Base-by-base conservation (phyloP, 768 basidiomycete species). In the Udeniomyces megalosporus region DNA sequence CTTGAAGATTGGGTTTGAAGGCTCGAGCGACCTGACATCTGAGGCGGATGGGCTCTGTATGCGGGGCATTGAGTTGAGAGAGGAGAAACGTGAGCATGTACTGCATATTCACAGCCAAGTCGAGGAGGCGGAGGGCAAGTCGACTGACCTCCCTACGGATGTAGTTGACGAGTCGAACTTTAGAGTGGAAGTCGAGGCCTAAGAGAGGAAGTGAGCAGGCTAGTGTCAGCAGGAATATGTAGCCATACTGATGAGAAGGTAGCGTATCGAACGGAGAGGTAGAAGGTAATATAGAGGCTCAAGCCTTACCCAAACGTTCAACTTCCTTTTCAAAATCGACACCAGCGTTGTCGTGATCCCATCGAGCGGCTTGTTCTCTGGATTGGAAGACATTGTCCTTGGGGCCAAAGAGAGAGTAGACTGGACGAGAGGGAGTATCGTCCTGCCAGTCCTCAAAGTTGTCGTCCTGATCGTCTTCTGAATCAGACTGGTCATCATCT, bases 91-190 rank as follows among this genome's bases (percentile, higher is more conserved):
- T 20, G 22, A 4, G n/a, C 12, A 10, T 1, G 8, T n/a, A n/a
- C n/a, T n/a, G n/a, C n/a, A n/a, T n/a, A n/a, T n/a, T n/a, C n/a
- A n/a, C 34, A 29, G 17, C 17, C 32, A 10, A 31, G 29, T 7
- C 8, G 8, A 22, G 15, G 15, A 28, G 15, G 28, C 4, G 3
- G n/a, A 42, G 17, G n/a, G 14, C 31, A n/a, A 11, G 44, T 29
- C 8, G 17, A 42, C 10, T 42, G 38, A 87, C 88, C 73, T 81
- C 80, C 74, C 81, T 84, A 61, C 91, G 77, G 69, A 93, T 88
- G 73, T 80, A 86, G 72, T 95, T 95, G 74, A 95, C 82, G 55
- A 95, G 74, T 52, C 86, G 81, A 67, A 89, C 83, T 22, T 85
- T 79, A 60, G 81, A 80, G 73, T 89, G 83, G 66, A 84, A 81